phyloP scores from a whole-genome alignment of 1,139 yeast genomes.

The Ogataea hybrid region DNA sequence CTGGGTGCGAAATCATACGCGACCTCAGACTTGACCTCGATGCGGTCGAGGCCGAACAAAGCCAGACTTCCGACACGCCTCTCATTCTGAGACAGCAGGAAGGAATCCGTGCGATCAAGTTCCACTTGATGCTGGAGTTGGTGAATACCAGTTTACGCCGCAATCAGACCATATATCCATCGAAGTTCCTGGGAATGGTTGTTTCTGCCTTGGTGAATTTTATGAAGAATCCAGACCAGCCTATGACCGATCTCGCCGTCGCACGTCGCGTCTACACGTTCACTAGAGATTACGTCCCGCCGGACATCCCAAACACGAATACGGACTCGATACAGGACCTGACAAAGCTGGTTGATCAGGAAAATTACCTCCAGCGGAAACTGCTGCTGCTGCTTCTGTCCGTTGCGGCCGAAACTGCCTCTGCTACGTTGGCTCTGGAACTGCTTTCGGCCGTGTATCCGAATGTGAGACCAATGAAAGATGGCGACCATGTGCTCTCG shows the following conservation, averaged over 20 bases:
- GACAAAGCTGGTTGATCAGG: constrained; percentile 45
- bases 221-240: constrained; percentile 35
- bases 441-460: constrained; percentile 12
- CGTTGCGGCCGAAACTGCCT: constrained; percentile 38
- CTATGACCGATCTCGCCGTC: constrained; percentile 41
- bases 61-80: not conserved
- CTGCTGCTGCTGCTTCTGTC: constrained; percentile 43
- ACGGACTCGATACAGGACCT: constrained; percentile 40
- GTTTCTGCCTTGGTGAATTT: constrained; percentile 54
- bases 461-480: not conserved
- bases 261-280: constrained; percentile 62
- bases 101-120: constrained; percentile 38
- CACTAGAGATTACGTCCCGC: constrained; percentile 60
- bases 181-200: constrained; percentile 70
- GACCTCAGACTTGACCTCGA: constrained; percentile 28
- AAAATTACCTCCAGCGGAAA: constrained; percentile 49
- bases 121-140: constrained; percentile 64
- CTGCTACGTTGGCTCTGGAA: constrained; percentile 2
- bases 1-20: constrained; percentile 60
- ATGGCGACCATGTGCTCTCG: not conserved
- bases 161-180: constrained; percentile 68
- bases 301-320: constrained; percentile 41
- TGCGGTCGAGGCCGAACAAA: too few species aligned
- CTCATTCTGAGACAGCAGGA: not conserved
- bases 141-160: constrained; percentile 50